Base-by-base conservation (phyloP, 2,329 filamentous ascomycete species). In the Coniella vitis region DNA sequence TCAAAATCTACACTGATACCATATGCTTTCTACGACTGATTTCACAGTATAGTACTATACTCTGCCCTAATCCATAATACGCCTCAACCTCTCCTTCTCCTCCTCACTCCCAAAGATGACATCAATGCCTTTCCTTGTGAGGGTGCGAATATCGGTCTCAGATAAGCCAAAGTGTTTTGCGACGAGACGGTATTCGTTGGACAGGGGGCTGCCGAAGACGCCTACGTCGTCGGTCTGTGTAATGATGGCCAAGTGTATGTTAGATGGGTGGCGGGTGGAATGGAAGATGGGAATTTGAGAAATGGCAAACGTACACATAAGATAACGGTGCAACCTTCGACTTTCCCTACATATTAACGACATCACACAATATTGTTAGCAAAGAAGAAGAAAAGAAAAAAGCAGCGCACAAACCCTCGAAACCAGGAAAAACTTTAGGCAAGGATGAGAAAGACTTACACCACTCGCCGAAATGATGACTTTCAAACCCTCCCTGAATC, bases 401-500 rank as follows among this genome's bases (percentile, higher is more conserved):
- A n/a, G 1, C 17, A 34, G 19, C 22, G 1, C 4, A 22, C 7
- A 16, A 19, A 29, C 10, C 10, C 32, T 4, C n/a, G n/a, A n/a
- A n/a, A n/a, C n/a, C n/a, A n/a, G n/a, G n/a, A n/a, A n/a, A n/a
- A n/a, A n/a, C n/a, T n/a, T n/a, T n/a, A n/a, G n/a, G n/a, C n/a
- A n/a, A n/a, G n/a, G n/a, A n/a, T n/a, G 25, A 9, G 13, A 10
- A 46, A 5, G 9, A 47, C 51, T 45, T 29, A 53, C 68, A 74
- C 87, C 87, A 93, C 59, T 80, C 75, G 13, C 83, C 82, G 65
- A 93, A 90, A 68, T 93, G 87, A 64, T 93, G 87, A 42, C 81
- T 81, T 49, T 75, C 71, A 53, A 76, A 79, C 7, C 80, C 78
- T 0, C 85, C 84, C 1, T 71, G 67, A 44, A 85, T 81, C 79